Percentiles rank a stretch among this genome's conserved stretches.
Evolutionary conservation across 805 yeast genomes (phyloP).

Genomic region (Yamadazyma phyllophila): DNA sequence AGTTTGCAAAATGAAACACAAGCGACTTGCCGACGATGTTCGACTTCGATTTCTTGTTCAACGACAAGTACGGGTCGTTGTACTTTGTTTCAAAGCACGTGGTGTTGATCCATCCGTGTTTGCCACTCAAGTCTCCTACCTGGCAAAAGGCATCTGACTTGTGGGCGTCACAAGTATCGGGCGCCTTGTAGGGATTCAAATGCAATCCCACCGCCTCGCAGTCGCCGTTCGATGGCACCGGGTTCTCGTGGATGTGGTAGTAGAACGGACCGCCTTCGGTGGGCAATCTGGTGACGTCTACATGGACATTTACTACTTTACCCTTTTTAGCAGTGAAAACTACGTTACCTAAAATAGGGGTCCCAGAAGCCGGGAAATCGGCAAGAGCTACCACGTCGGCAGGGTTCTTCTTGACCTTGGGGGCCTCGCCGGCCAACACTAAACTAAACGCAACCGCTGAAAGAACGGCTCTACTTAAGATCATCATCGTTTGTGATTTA

Average conservation of each 20-base stretch:
- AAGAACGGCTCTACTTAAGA: constrained; percentile 6
- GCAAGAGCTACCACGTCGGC: constrained; percentile 54
- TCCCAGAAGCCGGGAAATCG: constrained; percentile 48
- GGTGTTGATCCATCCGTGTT: constrained; percentile 70
- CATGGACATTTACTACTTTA: constrained; percentile 61
- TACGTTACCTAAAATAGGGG: constrained; percentile 49
- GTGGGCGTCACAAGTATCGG: constrained; percentile 49
- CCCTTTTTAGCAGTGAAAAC: constrained; percentile 57
- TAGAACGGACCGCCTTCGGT: constrained; percentile 62
- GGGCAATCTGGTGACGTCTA: constrained; percentile 71
- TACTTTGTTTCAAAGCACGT: constrained; percentile 66
- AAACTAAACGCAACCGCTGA: constrained; percentile 7
- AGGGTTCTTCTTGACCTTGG: constrained; percentile 49
- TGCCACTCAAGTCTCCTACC: constrained; percentile 76
- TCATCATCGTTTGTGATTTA: constrained; percentile 5
- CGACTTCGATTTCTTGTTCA: constrained; percentile 54
- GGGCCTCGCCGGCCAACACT: constrained; percentile 44
- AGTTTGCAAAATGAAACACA: constrained; percentile 53
- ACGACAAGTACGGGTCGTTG: constrained; percentile 63
- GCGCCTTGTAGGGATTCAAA: constrained; percentile 63
- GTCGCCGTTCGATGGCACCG: constrained; percentile 46
- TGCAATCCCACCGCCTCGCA: constrained; percentile 58
- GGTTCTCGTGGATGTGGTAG: constrained; percentile 64
- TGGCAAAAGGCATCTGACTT: constrained; percentile 58
- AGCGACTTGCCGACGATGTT: constrained; percentile 58